Evolutionary conservation across 2,329 filamentous ascomycete genomes (phyloP), one percentile per base, ranked within the genome.

Genomic region (Endothia cerciana): DNA sequence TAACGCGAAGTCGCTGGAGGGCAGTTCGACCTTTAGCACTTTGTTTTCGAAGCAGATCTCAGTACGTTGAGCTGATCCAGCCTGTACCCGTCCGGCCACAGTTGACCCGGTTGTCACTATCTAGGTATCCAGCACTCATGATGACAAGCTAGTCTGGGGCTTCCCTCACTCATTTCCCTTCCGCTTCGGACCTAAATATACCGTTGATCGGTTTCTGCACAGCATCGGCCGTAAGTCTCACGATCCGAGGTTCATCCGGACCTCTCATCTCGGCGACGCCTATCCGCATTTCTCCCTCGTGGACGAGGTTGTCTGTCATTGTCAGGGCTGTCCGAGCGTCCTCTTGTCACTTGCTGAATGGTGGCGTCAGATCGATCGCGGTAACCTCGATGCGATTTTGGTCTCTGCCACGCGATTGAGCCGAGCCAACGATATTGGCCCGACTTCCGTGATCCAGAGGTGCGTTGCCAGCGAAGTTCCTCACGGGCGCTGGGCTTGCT

Each of bases 51-150:
- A 33, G 11, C n/a, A 19, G 19, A 8, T 7, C 33, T 62, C 17
- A 60, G 71, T 75, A 41, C 51, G 66, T 55, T 10, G 43, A 43
- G 47, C 64, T 53, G 47, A 66, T 60, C 60, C 60, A 66, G 36
- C n/a, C 60, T 43, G 33, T 36, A 36, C 33, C 33, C 33, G 6
- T 36, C 33, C 33, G 33, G 33, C 33, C 33, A 36, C 33, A 36
- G 10, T 36, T 36, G 33, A 36, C 6, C 33, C 33, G n/a, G 10
- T 36, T 6, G 43, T 72, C 6, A 76, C 73, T 5, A 69, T 76
- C 80, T 68, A 82, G 73, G 25, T 79, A 75, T 1, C 79, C 78
- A 0, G 75, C 81, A 0, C 80, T 79, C 67, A 80, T 80, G 57
- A 85, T 82, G 15, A 82, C 73, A 60, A 73, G 74, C 72, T 25